A percentile compares a stretch with the other conserved stretches of the same genome.
Evolutionary conservation across 2,329 filamentous ascomycete genomes (phyloP).

Genomic region (Monilinia polystroma): DNA sequence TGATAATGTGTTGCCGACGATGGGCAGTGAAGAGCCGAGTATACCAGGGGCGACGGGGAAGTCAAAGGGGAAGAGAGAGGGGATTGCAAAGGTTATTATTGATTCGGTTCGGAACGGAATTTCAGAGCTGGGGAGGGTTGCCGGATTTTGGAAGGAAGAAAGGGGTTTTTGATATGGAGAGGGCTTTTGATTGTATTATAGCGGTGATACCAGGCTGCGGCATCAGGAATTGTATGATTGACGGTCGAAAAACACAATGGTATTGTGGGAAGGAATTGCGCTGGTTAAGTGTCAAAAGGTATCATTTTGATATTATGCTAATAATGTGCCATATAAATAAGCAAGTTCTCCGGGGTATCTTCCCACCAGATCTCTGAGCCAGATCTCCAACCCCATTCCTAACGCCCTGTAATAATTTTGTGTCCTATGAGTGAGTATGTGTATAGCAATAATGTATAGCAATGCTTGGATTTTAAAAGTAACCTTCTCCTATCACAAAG

Average conservation of each 20-base stretch:
- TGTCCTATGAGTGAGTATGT: conserved; percentile 25
- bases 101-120: conserved; percentile 56
- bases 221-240: conserved; percentile 4
- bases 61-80: conserved; percentile 54
- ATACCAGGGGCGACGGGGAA: conserved; percentile 42
- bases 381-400: background rate
- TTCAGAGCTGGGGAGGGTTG: conserved; percentile 39
- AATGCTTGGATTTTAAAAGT: conserved; percentile 18
- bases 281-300: background rate
- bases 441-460: conserved; percentile 34
- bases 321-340: conserved; percentile 13
- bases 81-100: conserved; percentile 65
- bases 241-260: background rate
- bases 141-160: conserved; percentile 36
- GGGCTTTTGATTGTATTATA: conserved; percentile 21
- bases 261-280: background rate
- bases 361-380: conserved; percentile 18
- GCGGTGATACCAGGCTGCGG: conserved; percentile 8
- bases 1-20: conserved; percentile 91
- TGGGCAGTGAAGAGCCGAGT: conserved; percentile 68
- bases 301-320: conserved; percentile 12
- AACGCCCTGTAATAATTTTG: conserved; percentile 28
- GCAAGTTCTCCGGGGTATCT: conserved; percentile 32
- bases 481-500: background rate
- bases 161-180: conserved; percentile 33